A percentile compares a stretch with the other conserved stretches of the same genome.
These are phyloP conservation scores for Metarhizium sp. DNA, from an alignment of 2,329 filamentous ascomycete genomes.

Conservation along the genomic window DNA sequence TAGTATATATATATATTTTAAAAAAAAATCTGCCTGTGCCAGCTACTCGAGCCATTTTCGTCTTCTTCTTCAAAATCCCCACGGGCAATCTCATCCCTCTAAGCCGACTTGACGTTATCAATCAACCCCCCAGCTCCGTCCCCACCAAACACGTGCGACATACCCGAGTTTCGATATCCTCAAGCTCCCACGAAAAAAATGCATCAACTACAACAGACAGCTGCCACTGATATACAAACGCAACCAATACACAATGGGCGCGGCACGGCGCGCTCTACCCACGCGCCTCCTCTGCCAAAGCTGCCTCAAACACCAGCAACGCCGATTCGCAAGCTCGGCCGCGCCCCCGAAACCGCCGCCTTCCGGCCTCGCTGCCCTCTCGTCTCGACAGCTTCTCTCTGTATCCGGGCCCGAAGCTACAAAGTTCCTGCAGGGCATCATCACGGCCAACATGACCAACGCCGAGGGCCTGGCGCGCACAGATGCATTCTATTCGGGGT, in stretches of 20 bases:
- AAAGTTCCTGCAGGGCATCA: constrained; percentile 79
- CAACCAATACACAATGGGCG: background rate
- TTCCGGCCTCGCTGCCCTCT: constrained; percentile 45
- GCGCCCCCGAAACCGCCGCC: constrained; percentile 31
- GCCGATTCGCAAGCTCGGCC: constrained; percentile 19
- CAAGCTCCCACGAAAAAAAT: background rate
- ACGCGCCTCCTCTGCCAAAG: constrained; percentile 18
- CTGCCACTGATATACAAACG: background rate
- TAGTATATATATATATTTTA: too few species aligned
- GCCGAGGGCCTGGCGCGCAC: constrained; percentile 24
- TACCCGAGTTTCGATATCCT: background rate
- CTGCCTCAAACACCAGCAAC: constrained; percentile 18
- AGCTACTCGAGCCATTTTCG: too few species aligned
- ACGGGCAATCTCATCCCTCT: background rate
- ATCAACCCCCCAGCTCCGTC: background rate
- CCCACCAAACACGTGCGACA: constrained; percentile 6
- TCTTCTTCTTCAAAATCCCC: too few species aligned
- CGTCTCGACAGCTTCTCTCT: constrained; percentile 70
- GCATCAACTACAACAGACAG: background rate
- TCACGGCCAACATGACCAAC: constrained; percentile 51
- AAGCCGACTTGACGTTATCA: background rate
- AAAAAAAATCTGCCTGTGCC: too few species aligned
- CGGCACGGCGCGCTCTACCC: constrained; percentile 5
- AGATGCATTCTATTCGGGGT: constrained; percentile 66
- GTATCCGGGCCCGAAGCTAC: constrained; percentile 71